phyloP scores from a whole-genome alignment of 1,139 yeast species.

The Suhomyces terraborum region DNA sequence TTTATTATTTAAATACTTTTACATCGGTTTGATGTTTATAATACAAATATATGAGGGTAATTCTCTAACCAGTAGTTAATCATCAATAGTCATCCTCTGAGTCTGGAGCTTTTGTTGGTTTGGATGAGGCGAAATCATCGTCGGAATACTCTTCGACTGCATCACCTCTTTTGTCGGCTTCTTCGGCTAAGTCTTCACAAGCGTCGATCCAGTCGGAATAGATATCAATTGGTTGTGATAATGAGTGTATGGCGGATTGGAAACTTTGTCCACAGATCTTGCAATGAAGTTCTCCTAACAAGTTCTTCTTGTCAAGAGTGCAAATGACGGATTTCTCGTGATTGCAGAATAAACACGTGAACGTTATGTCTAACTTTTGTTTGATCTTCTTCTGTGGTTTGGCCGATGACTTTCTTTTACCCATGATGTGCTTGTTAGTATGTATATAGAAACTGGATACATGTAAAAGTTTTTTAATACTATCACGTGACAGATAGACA shows the following conservation, averaged over 20 bases:
- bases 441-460: background rate
- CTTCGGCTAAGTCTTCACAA: constrained; percentile 90
- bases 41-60: constrained; percentile 10
- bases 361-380: constrained; percentile 79
- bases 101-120: constrained; percentile 14
- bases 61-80: constrained; percentile 15
- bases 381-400: constrained; percentile 80
- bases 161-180: constrained; percentile 38
- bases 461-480: background rate
- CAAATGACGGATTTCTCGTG: constrained; percentile 93
- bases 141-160: constrained; percentile 41
- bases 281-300: constrained; percentile 83
- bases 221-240: constrained; percentile 88
- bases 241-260: constrained; percentile 82
- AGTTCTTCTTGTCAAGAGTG: constrained; percentile 81
- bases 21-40: constrained; percentile 7
- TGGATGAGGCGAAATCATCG: constrained; percentile 29
- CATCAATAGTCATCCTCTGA: constrained; percentile 22
- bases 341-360: constrained; percentile 92
- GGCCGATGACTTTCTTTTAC: constrained; percentile 89
- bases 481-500: constrained; percentile 1
- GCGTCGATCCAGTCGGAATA: constrained; percentile 99
- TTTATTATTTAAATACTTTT: constrained; percentile 10
- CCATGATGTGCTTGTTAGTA: constrained; percentile 43
- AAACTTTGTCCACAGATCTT: constrained; percentile 94